phyloP scores from a whole-genome alignment of 176 grass and related monocot genomes.

The Dendrocalamus sinicus region DNA sequence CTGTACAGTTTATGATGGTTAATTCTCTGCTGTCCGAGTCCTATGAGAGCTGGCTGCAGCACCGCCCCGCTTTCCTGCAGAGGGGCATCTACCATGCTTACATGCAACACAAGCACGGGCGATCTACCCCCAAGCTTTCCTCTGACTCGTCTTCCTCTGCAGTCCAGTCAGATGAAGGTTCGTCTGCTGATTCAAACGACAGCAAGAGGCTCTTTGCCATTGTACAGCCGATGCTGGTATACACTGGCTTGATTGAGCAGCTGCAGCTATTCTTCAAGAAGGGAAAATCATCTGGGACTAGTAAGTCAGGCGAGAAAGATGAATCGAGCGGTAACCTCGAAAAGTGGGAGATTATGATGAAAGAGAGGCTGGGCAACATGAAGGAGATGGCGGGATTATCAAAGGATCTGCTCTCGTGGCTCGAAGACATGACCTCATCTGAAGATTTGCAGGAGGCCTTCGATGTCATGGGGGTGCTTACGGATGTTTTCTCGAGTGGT shows the following conservation, averaged over 20 bases:
- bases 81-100: conserved; percentile 87
- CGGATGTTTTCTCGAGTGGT: conserved; percentile 67
- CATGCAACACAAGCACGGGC: conserved; percentile 89
- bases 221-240: conserved; percentile 86
- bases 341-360: conserved; percentile 84
- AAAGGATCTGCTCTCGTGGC: conserved; percentile 76
- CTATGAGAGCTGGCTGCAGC: conserved; percentile 87
- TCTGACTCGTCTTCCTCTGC: conserved; percentile 41
- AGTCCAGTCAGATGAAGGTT: conserved; percentile 60
- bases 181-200: conserved; percentile 62
- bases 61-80: conserved; percentile 78
- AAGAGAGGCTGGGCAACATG: conserved; percentile 89
- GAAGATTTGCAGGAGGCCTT: conserved; percentile 91
- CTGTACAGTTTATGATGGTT: conserved; percentile 97
- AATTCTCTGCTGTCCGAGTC: conserved; percentile 88
- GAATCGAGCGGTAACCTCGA: conserved; percentile 41
- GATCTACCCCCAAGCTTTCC: conserved; percentile 49
- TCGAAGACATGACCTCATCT: conserved; percentile 77
- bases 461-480: conserved; percentile 75
- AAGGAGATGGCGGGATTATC: conserved; percentile 85
- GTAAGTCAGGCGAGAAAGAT: conserved; percentile 18
- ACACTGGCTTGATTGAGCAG: conserved; percentile 89
- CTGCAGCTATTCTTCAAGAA: conserved; percentile 89
- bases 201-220: conserved; percentile 66
- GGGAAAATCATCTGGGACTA: conserved; percentile 48